Evolutionary conservation across 169 alveolate species (phyloP), one percentile per base, ranked within the genome.

Genomic region (Theileria luwenshuni): DNA sequence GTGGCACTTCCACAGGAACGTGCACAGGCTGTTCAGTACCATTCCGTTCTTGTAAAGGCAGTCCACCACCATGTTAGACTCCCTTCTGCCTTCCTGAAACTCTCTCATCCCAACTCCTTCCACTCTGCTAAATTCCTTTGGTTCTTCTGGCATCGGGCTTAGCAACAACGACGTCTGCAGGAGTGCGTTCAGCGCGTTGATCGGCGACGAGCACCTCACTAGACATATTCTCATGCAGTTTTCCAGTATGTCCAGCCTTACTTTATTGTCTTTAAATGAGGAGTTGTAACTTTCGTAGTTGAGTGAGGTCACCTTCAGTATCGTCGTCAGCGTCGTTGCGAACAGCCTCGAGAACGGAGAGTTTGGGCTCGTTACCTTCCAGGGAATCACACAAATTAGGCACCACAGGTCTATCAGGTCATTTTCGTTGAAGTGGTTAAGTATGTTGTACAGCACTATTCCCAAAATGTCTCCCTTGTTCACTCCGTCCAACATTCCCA

Each of bases 371-470:
- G 65, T 21, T 19, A 73, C 74, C 1, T 69, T 72, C 87, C 87
- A 79, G 27, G 87, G 83, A n/a, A 79, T 49, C 19, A 79, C 70
- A 33, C 87, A 79, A 2, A 79, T 48, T 28, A 71, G 77, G 43
- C 87, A 79, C 87, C 87, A 79, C 43, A 79, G 58, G 41, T 79
- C 83, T 35, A 79, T 47, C 83, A 79, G 47, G 21, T 68, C 79
- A 21, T 52, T 74, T 30, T 79, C 87, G 59, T 0, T 47, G 25
- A 79, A 62, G 48, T 72, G 70, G 42, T n/a, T 17, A 21, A 75
- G 23, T 21, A 79, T 59, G 23, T 25, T 56, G 32, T n/a, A 56
- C 45, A 56, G 65, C 38, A 56, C 32, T 17, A 21, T 15, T 21
- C 38, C 65, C 65, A 56, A 27, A 6, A 56, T 56, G 19, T 56